Evolutionary conservation across 2,329 filamentous ascomycete genomes (phyloP).

Genomic region (Alternaria arborescens): DNA sequence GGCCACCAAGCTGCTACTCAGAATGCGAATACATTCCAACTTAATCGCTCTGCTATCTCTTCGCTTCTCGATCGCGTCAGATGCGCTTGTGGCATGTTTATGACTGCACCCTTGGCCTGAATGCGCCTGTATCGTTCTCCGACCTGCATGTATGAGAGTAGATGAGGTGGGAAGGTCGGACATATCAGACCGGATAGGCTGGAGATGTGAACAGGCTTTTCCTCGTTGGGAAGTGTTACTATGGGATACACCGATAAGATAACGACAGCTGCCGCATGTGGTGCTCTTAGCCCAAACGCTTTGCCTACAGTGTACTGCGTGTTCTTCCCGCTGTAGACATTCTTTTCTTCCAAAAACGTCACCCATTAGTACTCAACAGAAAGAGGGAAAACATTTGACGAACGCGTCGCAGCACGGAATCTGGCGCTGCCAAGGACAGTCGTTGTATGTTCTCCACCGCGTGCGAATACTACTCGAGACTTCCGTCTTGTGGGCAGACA

Average conservation of each 20-base stretch:
- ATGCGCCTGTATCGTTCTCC: neutral
- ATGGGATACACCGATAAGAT: slow-evolving; percentile 10
- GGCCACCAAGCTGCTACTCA: slow-evolving; percentile 34
- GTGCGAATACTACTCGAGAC: slow-evolving; percentile 23
- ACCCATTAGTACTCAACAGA: slow-evolving; percentile 1
- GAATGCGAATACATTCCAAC: slow-evolving; percentile 46
- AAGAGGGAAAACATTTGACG: slow-evolving; percentile 22
- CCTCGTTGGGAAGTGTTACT: neutral
- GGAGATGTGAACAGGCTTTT: slow-evolving; percentile 1
- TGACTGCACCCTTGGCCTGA: neutral
- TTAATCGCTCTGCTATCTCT: slow-evolving; percentile 19
- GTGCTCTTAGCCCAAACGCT: neutral
- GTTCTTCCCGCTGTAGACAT: neutral
- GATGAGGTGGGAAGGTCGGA: slow-evolving; percentile 10
- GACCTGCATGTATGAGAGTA: neutral
- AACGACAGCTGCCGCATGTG: slow-evolving; percentile 4
- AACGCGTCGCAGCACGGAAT: slow-evolving; percentile 19
- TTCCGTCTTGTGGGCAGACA: slow-evolving; percentile 7
- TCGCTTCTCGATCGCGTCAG: slow-evolving; percentile 14
- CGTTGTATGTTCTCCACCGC: slow-evolving; percentile 18
- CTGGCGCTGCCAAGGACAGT: slow-evolving; percentile 19
- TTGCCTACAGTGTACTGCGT: neutral
- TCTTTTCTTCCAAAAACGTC: slow-evolving; percentile 1
- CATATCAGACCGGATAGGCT: slow-evolving; percentile 1
- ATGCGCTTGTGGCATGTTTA: slow-evolving; percentile 4